A percentile compares a stretch with the other conserved stretches of the same genome.
Conservation (phyloP, 2,329 filamentous ascomycete genomes). For the Tolypocladium capitatum region DNA sequence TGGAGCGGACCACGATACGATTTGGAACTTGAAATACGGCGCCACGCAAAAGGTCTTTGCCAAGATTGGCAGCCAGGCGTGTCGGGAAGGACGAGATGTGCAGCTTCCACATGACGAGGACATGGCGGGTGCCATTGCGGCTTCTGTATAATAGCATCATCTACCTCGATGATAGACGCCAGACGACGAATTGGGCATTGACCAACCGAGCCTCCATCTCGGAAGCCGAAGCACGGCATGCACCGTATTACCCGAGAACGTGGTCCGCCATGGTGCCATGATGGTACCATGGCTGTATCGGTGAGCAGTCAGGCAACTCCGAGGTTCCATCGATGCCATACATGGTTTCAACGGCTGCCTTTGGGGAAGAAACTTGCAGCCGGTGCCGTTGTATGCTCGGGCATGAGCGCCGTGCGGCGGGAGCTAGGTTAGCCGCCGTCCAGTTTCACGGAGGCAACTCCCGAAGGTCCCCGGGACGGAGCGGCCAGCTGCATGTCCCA, state of each 20-base stretch:
- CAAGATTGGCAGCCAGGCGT: slow-evolving; percentile 1
- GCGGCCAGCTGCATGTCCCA: not conserved
- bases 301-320: not conserved
- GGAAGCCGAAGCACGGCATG: not conserved
- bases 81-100: not conserved
- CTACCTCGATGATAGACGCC: not conserved
- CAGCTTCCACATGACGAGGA: not conserved
- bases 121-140: not conserved
- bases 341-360: not conserved
- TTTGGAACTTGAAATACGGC: slow-evolving; percentile 11
- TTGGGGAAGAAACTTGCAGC: not conserved
- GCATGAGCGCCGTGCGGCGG: not conserved
- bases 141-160: not conserved
- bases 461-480: not conserved
- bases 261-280: not conserved
- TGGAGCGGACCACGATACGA: slow-evolving; percentile 13
- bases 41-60: slow-evolving; percentile 8
- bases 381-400: not conserved
- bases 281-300: not conserved
- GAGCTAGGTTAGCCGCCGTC: not conserved
- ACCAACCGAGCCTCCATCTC: not conserved
- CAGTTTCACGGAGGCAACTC: not conserved
- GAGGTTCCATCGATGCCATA: not conserved
- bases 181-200: not conserved
- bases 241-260: not conserved